Evolutionary conservation across 345 rosid genomes (phyloP).

Genomic region (Melaleuca quinquenervia): DNA sequence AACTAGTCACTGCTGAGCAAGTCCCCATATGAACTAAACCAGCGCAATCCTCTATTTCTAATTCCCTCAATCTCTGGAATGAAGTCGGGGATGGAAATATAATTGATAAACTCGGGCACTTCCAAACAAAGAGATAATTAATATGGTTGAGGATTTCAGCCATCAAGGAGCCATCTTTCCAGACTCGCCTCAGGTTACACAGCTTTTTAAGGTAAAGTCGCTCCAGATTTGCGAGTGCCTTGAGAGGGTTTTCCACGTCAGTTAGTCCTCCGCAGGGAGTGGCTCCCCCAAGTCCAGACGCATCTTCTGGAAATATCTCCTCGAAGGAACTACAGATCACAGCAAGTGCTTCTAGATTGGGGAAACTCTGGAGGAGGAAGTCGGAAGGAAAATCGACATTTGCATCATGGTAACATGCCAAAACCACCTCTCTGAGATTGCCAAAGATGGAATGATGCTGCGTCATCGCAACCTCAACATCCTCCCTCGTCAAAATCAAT

Average conservation of each 20-base stretch:
- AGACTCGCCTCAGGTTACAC: fast-evolving
- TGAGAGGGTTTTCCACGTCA: fast-evolving
- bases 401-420: too few species aligned
- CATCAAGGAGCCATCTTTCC: not conserved
- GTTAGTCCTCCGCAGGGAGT: too few species aligned
- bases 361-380: too few species aligned
- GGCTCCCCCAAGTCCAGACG: not conserved
- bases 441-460: too few species aligned
- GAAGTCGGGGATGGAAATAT: not conserved
- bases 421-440: too few species aligned
- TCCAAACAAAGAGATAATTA: fast-evolving
- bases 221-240: fast-evolving
- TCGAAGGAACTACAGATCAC: too few species aligned
- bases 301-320: too few species aligned
- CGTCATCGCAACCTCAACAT: too few species aligned
- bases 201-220: fast-evolving
- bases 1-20: not conserved
- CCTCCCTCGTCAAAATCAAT: too few species aligned
- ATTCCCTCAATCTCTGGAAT: fast-evolving
- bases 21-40: not conserved
- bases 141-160: not conserved
- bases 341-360: too few species aligned
- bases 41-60: fast-evolving
- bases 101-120: fast-evolving
- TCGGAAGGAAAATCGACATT: too few species aligned